phyloP scores from a whole-genome alignment of 768 basidiomycete genomes.

The Steccherinum ochraceum region DNA sequence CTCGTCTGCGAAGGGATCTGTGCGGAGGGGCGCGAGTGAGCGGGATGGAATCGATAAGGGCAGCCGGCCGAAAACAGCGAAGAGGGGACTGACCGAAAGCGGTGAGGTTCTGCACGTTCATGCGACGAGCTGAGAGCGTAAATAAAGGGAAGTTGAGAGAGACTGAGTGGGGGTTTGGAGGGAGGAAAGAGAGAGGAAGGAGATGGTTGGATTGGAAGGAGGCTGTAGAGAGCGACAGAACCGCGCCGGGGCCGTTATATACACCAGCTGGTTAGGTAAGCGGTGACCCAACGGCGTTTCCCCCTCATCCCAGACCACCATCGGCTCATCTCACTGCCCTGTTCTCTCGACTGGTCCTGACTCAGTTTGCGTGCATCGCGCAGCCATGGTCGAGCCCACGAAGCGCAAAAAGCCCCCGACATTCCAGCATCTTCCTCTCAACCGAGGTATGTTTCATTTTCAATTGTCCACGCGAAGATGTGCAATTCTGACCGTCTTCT shows the following conservation, averaged over 20 bases:
- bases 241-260: constrained; percentile 8
- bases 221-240: constrained; percentile 6
- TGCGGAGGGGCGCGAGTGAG: constrained; percentile 4
- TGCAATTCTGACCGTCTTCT: background rate
- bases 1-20: constrained; percentile 96
- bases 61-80: constrained; percentile 1
- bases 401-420: constrained; percentile 63
- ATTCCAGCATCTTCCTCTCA: constrained; percentile 59
- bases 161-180: constrained; percentile 40
- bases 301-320: too few species aligned
- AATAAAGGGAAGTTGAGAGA: constrained; percentile 29
- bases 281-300: background rate
- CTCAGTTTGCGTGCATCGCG: too few species aligned
- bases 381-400: constrained; percentile 12
- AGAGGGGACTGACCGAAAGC: constrained; percentile 57
- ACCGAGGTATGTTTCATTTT: constrained; percentile 47
- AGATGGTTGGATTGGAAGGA: constrained; percentile 17
- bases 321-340: background rate
- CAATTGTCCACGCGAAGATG: background rate
- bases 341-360: background rate
- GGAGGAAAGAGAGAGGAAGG: constrained; percentile 19
- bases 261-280: constrained; percentile 10
- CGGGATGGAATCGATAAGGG: constrained; percentile 15
- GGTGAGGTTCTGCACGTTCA: constrained; percentile 92
- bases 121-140: constrained; percentile 49